These are phyloP conservation scores for Wickerhamomyces bovis DNA, from an alignment of 805 yeast species.

Conservation along the genomic window DNA sequence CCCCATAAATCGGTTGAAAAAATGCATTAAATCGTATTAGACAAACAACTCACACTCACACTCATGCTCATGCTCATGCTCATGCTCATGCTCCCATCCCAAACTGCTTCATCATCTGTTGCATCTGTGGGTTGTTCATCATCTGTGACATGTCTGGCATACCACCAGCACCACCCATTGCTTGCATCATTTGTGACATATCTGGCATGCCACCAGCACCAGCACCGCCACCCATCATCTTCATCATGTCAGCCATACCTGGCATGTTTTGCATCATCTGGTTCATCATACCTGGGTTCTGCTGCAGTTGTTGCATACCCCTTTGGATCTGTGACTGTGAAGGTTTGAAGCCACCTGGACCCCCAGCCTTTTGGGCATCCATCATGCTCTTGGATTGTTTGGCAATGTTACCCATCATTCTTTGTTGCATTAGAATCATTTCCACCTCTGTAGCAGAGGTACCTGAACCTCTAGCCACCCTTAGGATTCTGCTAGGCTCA, in stretches of 20 bases:
- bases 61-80: too few relatives aligned
- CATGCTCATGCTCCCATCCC: conserved; percentile 32
- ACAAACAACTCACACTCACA: background rate
- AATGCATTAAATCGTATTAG: background rate
- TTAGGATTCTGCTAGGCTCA: conserved; percentile 77
- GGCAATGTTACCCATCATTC: conserved; percentile 93
- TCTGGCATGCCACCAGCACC: conserved; percentile 62
- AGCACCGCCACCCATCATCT: conserved; percentile 42
- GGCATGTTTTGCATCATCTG: conserved; percentile 69
- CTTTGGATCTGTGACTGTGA: conserved; percentile 37
- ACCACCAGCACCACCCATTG: conserved; percentile 35
- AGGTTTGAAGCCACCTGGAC: conserved; percentile 42
- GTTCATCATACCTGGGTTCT: conserved; percentile 72
- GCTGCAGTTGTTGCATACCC: conserved; percentile 58
- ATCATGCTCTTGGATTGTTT: conserved; percentile 53
- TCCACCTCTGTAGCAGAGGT: conserved; percentile 90
- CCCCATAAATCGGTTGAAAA: conserved; percentile 7
- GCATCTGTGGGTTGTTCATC: conserved; percentile 40
- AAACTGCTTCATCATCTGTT: conserved; percentile 44
- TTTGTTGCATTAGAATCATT: conserved; percentile 83
- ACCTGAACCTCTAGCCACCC: conserved; percentile 94
- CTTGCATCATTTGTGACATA: conserved; percentile 57
- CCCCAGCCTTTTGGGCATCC: conserved; percentile 36
- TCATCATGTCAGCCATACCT: conserved; percentile 58
- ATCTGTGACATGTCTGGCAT: conserved; percentile 34